Percentiles rank a stretch among this genome's conserved stretches.
Evolutionary conservation across 2,329 filamentous ascomycete species (phyloP).

Genomic region (Eurotiales sp.): DNA sequence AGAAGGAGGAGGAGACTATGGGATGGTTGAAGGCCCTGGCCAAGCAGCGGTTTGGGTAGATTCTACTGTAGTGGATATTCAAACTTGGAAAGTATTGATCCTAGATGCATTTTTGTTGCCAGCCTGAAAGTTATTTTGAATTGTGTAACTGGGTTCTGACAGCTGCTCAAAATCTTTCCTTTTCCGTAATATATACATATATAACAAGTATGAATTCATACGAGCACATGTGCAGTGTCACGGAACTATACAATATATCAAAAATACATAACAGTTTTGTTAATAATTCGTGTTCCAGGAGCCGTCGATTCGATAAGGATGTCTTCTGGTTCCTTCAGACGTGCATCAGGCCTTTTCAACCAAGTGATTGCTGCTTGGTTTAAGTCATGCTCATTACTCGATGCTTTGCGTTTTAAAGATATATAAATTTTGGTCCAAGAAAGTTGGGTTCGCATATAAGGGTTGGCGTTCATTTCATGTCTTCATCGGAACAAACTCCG

Average conservation of each 20-base stretch:
- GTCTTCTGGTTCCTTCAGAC: background rate
- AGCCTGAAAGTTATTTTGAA: background rate
- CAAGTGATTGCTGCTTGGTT: background rate
- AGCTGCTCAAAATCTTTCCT: background rate
- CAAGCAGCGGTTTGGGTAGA: conserved; percentile 68
- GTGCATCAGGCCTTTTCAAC: background rate
- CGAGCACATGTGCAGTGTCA: background rate
- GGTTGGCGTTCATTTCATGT: background rate
- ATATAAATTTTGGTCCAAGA: background rate
- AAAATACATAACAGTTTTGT: background rate
- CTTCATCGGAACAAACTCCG: conserved; percentile 35
- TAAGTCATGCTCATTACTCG: conserved; percentile 1
- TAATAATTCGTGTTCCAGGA: background rate
- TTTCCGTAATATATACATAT: background rate
- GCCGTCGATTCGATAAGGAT: too few relatives aligned
- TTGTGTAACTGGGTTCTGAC: background rate
- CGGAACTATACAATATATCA: background rate
- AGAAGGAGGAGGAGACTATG: conserved; percentile 81
- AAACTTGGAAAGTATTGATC: background rate
- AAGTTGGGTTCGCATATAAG: background rate
- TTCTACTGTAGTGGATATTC: background rate
- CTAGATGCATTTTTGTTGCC: background rate
- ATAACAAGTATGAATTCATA: background rate
- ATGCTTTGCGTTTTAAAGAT: conserved; percentile 1
- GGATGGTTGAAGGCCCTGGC: conserved; percentile 75